Percentiles rank a stretch among this genome's conserved stretches.
Conservation (phyloP, 2,329 filamentous ascomycete species). For the Aspergillus sp. region DNA sequence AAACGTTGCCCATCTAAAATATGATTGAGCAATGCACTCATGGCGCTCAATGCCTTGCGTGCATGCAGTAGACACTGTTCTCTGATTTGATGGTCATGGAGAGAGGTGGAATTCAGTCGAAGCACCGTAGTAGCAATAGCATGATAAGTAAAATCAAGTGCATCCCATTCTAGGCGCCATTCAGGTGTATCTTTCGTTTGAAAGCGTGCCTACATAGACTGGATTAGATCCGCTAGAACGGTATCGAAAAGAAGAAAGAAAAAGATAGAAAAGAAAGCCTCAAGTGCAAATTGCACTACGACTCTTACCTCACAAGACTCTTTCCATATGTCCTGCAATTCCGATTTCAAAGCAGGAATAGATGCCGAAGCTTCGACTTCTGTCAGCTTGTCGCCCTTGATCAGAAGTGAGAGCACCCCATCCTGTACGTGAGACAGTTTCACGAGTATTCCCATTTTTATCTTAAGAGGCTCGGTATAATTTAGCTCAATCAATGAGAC, state of each 20-base stretch:
- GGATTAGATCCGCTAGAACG: not conserved
- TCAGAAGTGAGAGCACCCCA: not conserved
- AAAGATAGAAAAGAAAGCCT: no score
- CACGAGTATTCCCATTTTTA: not conserved
- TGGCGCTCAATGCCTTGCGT: not conserved
- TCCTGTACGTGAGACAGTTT: not conserved
- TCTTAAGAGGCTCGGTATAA: not conserved
- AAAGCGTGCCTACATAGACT: not conserved
- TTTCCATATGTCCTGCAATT: conserved; percentile 3
- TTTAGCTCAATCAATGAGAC: not conserved
- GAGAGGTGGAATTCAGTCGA: conserved; percentile 1
- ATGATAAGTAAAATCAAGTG: conserved; percentile 2
- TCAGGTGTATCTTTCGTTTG: not conserved
- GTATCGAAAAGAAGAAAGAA: no score
- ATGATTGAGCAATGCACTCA: not conserved
- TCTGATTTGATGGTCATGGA: not conserved
- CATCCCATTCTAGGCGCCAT: conserved; percentile 1
- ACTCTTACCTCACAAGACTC: not conserved
- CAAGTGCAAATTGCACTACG: not conserved
- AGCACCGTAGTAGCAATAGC: conserved; percentile 1
- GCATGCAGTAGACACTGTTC: conserved; percentile 1
- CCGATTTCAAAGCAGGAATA: not conserved
- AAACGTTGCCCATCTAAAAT: not conserved
- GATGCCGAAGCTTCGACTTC: not conserved
- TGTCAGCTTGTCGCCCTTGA: not conserved